Conservation (phyloP, 2,329 filamentous ascomycete species). For the Colletotrichum euphorbiae region DNA sequence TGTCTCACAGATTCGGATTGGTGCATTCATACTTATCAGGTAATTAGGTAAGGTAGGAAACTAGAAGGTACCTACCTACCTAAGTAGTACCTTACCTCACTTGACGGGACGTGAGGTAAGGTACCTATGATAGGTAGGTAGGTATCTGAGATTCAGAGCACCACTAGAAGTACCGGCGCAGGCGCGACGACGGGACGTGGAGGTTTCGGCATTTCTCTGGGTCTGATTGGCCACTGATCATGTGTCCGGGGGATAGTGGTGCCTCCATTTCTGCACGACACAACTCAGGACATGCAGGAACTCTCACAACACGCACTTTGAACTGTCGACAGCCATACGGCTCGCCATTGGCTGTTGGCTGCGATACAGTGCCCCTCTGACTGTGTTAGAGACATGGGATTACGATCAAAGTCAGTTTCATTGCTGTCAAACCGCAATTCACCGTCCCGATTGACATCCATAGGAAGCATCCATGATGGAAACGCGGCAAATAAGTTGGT, state of each 20-base stretch:
- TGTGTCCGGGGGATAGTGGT: slow-evolving; percentile 5
- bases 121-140: no score
- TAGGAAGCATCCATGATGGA: not conserved
- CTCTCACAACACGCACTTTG: not conserved
- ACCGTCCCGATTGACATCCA: not conserved
- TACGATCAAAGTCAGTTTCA: slow-evolving; percentile 19
- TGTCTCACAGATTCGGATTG: slow-evolving; percentile 16
- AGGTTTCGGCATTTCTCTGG: slow-evolving; percentile 8
- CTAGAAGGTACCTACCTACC: no score
- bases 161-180: slow-evolving; percentile 3
- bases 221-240: slow-evolving; percentile 14
- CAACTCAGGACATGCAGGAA: slow-evolving; percentile 27
- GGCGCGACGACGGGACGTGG: not conserved
- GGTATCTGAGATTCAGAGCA: no score
- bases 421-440: slow-evolving; percentile 15
- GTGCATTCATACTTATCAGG: slow-evolving; percentile 1
- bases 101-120: not conserved
- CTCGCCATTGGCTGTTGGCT: not conserved
- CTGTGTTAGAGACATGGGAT: slow-evolving; percentile 8
- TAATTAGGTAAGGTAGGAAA: no score
- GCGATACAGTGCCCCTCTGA: not conserved
- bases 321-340: not conserved
- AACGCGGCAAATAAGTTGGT: slow-evolving; percentile 10
- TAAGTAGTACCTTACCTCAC: no score
- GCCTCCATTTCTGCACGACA: slow-evolving; percentile 37